Evolutionary conservation across 257 asterid genomes (phyloP).

Genomic region (Solanum medicagineum): DNA sequence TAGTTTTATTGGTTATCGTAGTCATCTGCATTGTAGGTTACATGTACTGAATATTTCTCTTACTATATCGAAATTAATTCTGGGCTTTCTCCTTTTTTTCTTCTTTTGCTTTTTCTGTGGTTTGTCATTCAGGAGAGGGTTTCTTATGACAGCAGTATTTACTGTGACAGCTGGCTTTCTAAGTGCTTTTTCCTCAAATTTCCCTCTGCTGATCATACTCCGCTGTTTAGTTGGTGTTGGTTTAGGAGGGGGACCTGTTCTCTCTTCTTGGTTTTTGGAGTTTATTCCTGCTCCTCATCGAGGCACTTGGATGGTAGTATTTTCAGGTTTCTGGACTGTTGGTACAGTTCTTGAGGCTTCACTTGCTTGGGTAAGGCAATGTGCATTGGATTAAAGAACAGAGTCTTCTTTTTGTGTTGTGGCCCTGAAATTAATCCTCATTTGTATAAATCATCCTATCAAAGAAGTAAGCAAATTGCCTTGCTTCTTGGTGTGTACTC

Average conservation of each 20-base stretch:
- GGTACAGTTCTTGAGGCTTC: conserved; percentile 70
- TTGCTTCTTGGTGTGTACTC: background rate
- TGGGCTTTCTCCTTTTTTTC: background rate
- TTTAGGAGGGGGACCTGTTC: conserved; percentile 65
- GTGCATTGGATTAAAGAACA: background rate
- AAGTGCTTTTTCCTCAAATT: conserved; percentile 58
- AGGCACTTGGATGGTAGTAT: conserved; percentile 71
- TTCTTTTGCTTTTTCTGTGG: background rate
- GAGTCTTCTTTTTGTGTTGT: background rate
- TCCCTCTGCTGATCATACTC: conserved; percentile 19
- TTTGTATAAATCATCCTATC: background rate
- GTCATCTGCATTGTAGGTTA: background rate
- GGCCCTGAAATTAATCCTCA: background rate
- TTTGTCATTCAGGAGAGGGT: conserved; percentile 45
- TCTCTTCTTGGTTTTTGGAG: conserved; percentile 70
- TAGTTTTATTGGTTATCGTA: background rate
- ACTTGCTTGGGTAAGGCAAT: conserved; percentile 61
- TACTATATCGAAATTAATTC: background rate
- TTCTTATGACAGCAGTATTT: conserved; percentile 31
- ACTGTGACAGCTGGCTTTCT: conserved; percentile 47
- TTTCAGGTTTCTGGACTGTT: conserved; percentile 64
- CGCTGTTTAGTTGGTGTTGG: conserved; percentile 70
- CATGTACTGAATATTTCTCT: background rate
- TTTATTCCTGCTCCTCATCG: conserved; percentile 65
- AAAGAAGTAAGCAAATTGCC: background rate